Evolutionary conservation across 2,329 filamentous ascomycete species (phyloP).

Genomic region (Cercospora canescens): DNA sequence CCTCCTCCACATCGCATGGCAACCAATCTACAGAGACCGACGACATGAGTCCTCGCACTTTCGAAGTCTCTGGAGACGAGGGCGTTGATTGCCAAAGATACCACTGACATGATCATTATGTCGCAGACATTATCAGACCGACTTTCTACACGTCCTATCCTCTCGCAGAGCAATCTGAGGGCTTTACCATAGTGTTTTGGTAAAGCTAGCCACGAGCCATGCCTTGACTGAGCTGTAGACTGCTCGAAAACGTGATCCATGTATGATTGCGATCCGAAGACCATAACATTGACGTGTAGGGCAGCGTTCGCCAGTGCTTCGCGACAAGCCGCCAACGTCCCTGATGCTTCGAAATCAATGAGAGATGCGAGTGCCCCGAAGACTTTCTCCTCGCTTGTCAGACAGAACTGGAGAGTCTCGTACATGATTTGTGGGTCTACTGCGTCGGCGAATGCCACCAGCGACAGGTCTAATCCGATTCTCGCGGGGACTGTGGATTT

Average conservation of each 20-base stretch:
- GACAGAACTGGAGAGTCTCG: constrained; percentile 9
- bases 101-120: neutral
- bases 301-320: neutral
- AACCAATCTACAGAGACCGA: neutral
- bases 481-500: neutral
- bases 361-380: neutral
- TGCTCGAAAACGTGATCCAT: neutral
- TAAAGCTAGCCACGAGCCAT: neutral
- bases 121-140: neutral
- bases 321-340: neutral
- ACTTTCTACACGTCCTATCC: neutral
- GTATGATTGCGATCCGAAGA: neutral
- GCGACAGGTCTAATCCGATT: constrained; percentile 3
- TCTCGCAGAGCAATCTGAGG: neutral
- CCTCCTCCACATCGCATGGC: neutral
- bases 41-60: neutral
- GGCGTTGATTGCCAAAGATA: neutral
- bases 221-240: neutral
- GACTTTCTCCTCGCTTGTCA: constrained; percentile 1
- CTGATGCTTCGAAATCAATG: neutral
- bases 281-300: constrained; percentile 3
- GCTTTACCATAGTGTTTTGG: neutral
- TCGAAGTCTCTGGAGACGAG: neutral
- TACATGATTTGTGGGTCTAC: constrained; percentile 1
- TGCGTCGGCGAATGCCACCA: constrained; percentile 1